Conservation (phyloP, 2,329 filamentous ascomycete species). For the Lasiodiplodia theobromae region DNA sequence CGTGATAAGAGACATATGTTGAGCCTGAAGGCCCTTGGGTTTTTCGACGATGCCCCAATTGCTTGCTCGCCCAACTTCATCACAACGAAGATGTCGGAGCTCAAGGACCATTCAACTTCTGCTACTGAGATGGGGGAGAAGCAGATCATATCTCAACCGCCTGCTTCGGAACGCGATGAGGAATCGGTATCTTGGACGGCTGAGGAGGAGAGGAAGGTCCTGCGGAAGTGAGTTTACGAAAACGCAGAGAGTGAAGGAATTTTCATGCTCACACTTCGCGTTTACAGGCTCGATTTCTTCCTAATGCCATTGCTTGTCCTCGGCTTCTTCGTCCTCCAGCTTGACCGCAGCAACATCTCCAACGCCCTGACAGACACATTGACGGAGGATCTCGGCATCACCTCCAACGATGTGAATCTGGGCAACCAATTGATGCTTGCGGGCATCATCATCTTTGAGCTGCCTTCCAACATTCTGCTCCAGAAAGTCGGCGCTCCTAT, state of each 20-base stretch:
- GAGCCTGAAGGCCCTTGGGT: not conserved
- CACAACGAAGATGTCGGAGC: not conserved
- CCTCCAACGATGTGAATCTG: constrained; percentile 39
- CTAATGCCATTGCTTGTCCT: constrained; percentile 45
- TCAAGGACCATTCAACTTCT: not conserved
- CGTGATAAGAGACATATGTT: not conserved
- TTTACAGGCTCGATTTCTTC: constrained; percentile 35
- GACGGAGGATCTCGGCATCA: constrained; percentile 39
- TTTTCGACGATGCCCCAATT: too few relatives aligned
- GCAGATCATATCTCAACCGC: not conserved
- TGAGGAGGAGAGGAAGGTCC: constrained; percentile 41
- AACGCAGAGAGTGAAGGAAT: not conserved
- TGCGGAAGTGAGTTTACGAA: constrained; percentile 39
- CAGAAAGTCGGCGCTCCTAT: constrained; percentile 39
- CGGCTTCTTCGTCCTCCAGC: constrained; percentile 44
- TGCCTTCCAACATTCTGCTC: constrained; percentile 31
- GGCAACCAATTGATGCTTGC: constrained; percentile 43
- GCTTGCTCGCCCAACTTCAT: too few relatives aligned
- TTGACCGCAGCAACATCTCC: constrained; percentile 45
- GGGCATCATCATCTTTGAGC: constrained; percentile 38
- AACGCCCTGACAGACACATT: constrained; percentile 45
- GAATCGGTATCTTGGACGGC: constrained; percentile 35
- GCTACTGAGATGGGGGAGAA: not conserved
- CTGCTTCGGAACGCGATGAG: not conserved
- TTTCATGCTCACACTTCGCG: not conserved